phyloP scores from a whole-genome alignment of 2,329 filamentous ascomycete genomes.

The Aspergillus sp. region DNA sequence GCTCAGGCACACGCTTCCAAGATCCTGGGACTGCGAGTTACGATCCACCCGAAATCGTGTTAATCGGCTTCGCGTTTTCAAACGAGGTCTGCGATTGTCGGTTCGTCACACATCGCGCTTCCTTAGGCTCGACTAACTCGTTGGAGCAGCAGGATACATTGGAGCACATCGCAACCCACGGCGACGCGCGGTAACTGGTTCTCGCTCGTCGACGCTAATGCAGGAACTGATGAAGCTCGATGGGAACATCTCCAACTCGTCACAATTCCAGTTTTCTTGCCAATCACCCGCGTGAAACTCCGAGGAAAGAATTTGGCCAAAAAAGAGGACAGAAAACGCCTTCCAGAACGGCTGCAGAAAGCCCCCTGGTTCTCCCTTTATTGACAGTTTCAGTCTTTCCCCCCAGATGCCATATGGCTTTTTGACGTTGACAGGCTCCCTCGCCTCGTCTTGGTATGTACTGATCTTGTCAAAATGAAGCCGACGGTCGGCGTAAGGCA shows the following conservation, averaged over 20 bases:
- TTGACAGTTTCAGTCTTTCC: not conserved
- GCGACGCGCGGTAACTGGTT: constrained; percentile 7
- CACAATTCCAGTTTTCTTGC: constrained; percentile 13
- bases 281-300: constrained; percentile 13
- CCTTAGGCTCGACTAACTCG: not conserved
- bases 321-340: not conserved
- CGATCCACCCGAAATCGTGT: constrained; percentile 5
- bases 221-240: constrained; percentile 34
- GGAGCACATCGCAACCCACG: constrained; percentile 1
- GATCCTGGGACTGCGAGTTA: not conserved
- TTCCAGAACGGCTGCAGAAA: constrained; percentile 1
- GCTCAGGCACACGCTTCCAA: not conserved
- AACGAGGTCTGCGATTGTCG: not conserved
- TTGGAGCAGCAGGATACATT: not conserved
- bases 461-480: not conserved
- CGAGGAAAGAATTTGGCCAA: not conserved
- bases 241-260: constrained; percentile 7
- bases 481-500: not conserved
- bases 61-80: not conserved
- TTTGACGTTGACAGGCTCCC: not conserved
- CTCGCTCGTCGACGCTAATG: constrained; percentile 31
- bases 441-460: not conserved
- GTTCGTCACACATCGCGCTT: not conserved
- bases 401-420: not conserved
- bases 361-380: not conserved